phyloP scores from a whole-genome alignment of 176 grass and related monocot genomes.

The Chrysopogon serrulatus region DNA sequence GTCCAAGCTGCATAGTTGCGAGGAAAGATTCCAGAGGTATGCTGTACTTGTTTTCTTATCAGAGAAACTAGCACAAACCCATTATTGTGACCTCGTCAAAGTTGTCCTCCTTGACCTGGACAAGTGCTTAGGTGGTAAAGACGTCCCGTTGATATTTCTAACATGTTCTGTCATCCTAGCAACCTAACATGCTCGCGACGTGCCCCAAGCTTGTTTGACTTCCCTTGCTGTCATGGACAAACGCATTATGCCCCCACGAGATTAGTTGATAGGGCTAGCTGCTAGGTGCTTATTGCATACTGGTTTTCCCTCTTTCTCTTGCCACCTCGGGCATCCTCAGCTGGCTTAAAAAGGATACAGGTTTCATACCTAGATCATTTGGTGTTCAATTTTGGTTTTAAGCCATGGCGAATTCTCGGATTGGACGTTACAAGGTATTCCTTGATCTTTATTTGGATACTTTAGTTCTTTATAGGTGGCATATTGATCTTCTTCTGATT shows the following conservation, averaged over 20 bases:
- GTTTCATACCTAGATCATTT: conserved; percentile 26
- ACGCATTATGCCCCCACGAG: neutral
- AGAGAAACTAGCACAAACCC: neutral
- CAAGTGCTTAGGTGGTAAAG: conserved; percentile 8
- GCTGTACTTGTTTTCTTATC: conserved; percentile 21
- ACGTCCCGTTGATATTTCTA: conserved; percentile 9
- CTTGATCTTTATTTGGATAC: conserved; percentile 13
- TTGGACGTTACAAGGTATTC: conserved; percentile 53
- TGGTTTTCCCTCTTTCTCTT: neutral
- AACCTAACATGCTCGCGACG: conserved; percentile 15
- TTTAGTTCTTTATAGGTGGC: conserved; percentile 6
- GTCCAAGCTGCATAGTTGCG: neutral
- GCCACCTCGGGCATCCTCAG: neutral
- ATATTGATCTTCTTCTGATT: neutral
- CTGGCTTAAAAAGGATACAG: conserved; percentile 20
- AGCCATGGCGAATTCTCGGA: conserved; percentile 40
- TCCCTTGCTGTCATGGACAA: conserved; percentile 1
- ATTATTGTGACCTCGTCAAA: conserved; percentile 23
- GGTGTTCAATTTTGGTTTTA: conserved; percentile 7
- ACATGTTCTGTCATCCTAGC: neutral
- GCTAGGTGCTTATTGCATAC: conserved; percentile 21
- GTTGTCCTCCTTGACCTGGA: conserved; percentile 40
- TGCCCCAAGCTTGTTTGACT: conserved; percentile 44
- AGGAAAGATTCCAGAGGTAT: conserved; percentile 25
- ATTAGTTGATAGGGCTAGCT: conserved; percentile 20